Evolutionary conservation across 2,329 filamentous ascomycete species (phyloP).

Genomic region (Botryotinia narcissicola): DNA sequence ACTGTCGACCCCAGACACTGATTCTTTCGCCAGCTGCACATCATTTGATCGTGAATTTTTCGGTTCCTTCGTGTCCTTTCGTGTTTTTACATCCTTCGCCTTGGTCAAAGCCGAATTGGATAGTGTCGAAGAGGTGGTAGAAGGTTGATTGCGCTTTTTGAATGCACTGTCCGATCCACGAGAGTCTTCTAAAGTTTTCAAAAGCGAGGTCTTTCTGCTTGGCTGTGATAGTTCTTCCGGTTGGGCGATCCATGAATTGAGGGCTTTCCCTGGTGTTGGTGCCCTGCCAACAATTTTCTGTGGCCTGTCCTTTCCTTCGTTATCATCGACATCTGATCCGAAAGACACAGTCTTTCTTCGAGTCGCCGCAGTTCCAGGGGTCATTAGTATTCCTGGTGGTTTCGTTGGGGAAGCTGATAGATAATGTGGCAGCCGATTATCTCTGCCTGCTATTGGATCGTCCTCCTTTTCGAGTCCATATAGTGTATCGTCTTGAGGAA

Average conservation of each 20-base stretch:
- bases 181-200: slow-evolving; percentile 48
- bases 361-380: slow-evolving; percentile 59
- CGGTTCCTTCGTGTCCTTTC: not conserved
- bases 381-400: slow-evolving; percentile 56
- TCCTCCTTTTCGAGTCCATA: slow-evolving; percentile 33
- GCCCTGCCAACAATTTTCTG: slow-evolving; percentile 27
- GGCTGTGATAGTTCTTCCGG: slow-evolving; percentile 24
- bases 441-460: slow-evolving; percentile 28
- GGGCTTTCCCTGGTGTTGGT: slow-evolving; percentile 37
- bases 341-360: slow-evolving; percentile 66
- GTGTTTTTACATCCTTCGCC: not conserved
- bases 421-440: slow-evolving; percentile 34
- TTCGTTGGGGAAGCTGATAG: slow-evolving; percentile 36
- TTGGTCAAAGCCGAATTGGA: slow-evolving; percentile 5
- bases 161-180: slow-evolving; percentile 35
- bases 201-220: slow-evolving; percentile 45
- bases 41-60: slow-evolving; percentile 24
- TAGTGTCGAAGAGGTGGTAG: slow-evolving; percentile 10
- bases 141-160: slow-evolving; percentile 13
- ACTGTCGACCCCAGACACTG: slow-evolving; percentile 38
- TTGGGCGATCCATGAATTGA: slow-evolving; percentile 33
- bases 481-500: slow-evolving; percentile 39
- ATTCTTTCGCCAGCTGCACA: slow-evolving; percentile 24
- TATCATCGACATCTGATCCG: slow-evolving; percentile 50
- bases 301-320: slow-evolving; percentile 27